phyloP scores from a whole-genome alignment of 2,329 filamentous ascomycete genomes.

The Penicillium verrucosum region DNA sequence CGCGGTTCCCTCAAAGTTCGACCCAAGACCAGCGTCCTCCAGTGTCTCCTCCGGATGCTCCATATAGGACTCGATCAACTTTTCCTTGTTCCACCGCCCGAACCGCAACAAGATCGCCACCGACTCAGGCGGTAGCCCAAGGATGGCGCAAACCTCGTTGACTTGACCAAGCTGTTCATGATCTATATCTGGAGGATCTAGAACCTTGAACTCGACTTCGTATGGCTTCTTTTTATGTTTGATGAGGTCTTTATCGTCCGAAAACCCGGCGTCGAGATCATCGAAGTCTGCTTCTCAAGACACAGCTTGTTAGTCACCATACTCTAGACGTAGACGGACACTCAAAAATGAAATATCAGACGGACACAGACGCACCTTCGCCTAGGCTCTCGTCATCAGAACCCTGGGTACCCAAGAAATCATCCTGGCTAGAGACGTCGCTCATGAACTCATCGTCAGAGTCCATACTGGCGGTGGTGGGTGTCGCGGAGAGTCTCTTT shows the following conservation, averaged over 20 bases:
- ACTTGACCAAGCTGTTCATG: constrained; percentile 81
- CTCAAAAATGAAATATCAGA: neutral
- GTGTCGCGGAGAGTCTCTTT: constrained; percentile 38
- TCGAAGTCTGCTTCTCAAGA: constrained; percentile 49
- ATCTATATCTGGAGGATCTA: constrained; percentile 76
- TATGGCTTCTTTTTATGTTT: constrained; percentile 72
- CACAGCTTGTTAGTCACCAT: constrained; percentile 7
- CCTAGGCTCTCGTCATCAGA: constrained; percentile 64
- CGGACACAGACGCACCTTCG: constrained; percentile 36
- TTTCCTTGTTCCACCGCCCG: constrained; percentile 94
- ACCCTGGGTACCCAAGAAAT: constrained; percentile 63
- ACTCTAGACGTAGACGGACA: neutral
- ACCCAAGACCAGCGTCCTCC: constrained; percentile 77
- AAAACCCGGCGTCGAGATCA: constrained; percentile 59
- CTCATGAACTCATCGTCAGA: constrained; percentile 95
- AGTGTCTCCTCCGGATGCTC: constrained; percentile 75
- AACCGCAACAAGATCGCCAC: constrained; percentile 85
- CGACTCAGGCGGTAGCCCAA: constrained; percentile 84
- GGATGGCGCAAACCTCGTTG: constrained; percentile 83
- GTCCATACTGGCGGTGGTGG: constrained; percentile 67
- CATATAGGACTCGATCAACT: constrained; percentile 94
- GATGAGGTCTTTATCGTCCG: constrained; percentile 67
- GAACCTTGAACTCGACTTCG: constrained; percentile 80
- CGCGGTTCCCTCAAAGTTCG: constrained; percentile 59
- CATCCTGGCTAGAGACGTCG: constrained; percentile 71